phyloP scores from a whole-genome alignment of 2,329 filamentous ascomycete species.

The Aulographum hederae region DNA sequence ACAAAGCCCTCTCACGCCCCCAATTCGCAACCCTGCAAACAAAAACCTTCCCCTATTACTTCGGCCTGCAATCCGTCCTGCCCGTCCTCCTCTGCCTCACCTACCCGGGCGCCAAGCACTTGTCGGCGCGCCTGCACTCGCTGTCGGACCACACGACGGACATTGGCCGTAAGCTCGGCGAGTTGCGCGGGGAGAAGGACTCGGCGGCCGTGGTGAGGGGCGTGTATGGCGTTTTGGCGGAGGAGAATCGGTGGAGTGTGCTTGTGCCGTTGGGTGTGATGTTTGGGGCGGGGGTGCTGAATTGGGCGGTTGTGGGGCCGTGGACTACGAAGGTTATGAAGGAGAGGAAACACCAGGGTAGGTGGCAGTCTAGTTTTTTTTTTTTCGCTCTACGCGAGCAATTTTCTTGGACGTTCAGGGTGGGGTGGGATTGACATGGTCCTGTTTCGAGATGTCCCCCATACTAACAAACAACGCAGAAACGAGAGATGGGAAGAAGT shows the following conservation, averaged over 20 bases:
- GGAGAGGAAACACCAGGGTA: conserved; percentile 63
- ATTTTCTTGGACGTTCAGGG: no score
- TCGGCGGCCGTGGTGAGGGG: no score
- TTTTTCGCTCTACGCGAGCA: no score
- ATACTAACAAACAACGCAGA: no score
- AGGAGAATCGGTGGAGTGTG: conserved; percentile 43
- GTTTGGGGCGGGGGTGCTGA: conserved; percentile 51
- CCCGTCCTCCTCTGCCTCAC: conserved; percentile 61
- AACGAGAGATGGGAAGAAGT: conserved; percentile 76
- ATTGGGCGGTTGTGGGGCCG: conserved; percentile 55
- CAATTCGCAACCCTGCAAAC: conserved; percentile 70
- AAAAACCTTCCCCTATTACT: conserved; percentile 75
- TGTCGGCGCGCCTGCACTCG: no score
- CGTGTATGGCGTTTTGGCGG: conserved; percentile 38
- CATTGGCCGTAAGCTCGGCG: conserved; percentile 31
- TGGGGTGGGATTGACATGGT: no score
- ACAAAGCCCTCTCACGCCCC: conserved; percentile 55
- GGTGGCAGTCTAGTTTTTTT: conserved; percentile 11
- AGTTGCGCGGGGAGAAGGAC: no score
- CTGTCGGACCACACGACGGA: conserved; percentile 13
- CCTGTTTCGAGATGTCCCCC: no score
- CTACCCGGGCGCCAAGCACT: conserved; percentile 44
- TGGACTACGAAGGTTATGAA: conserved; percentile 57
- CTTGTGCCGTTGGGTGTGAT: conserved; percentile 47
- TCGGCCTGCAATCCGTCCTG: conserved; percentile 60